Conservation (phyloP, 2,329 filamentous ascomycete species). For the Sporothrix phasma region DNA sequence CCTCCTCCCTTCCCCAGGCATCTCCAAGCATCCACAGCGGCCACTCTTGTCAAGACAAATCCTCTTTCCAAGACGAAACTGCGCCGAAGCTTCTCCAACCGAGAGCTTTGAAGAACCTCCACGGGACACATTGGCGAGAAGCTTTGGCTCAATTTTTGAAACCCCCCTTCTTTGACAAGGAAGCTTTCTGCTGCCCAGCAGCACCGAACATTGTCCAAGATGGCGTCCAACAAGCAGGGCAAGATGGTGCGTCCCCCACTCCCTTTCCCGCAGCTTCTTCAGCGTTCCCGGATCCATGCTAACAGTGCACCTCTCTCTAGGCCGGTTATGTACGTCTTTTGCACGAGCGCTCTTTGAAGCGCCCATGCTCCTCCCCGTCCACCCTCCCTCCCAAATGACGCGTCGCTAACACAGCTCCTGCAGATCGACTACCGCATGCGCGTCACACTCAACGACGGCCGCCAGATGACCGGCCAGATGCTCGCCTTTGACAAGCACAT, state of each 20-base stretch:
- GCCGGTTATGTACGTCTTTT: constrained; percentile 57
- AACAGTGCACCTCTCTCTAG: constrained; percentile 29
- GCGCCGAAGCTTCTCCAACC: constrained; percentile 12
- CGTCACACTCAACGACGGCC: constrained; percentile 85
- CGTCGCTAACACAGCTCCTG: constrained; percentile 22
- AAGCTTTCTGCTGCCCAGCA: not conserved
- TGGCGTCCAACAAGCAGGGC: constrained; percentile 82
- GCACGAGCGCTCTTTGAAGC: not conserved
- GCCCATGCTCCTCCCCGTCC: constrained; percentile 16
- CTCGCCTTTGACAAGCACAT: constrained; percentile 99
- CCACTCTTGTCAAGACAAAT: constrained; percentile 6
- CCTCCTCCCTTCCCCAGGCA: not conserved
- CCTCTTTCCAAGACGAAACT: constrained; percentile 7
- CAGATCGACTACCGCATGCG: constrained; percentile 99
- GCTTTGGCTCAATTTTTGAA: constrained; percentile 15
- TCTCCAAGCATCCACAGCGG: constrained; percentile 7
- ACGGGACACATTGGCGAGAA: not conserved
- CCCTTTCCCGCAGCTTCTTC: not conserved
- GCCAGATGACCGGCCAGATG: constrained; percentile 97
- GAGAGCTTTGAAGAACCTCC: constrained; percentile 13
- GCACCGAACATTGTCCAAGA: constrained; percentile 31
- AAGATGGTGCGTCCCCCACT: constrained; percentile 77
- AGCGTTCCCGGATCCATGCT: not conserved
- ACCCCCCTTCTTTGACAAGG: not conserved
- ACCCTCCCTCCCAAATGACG: not conserved